Evolutionary conservation across 306 rosid species (phyloP).

Genomic region (Macrotyloma uniflorum): DNA sequence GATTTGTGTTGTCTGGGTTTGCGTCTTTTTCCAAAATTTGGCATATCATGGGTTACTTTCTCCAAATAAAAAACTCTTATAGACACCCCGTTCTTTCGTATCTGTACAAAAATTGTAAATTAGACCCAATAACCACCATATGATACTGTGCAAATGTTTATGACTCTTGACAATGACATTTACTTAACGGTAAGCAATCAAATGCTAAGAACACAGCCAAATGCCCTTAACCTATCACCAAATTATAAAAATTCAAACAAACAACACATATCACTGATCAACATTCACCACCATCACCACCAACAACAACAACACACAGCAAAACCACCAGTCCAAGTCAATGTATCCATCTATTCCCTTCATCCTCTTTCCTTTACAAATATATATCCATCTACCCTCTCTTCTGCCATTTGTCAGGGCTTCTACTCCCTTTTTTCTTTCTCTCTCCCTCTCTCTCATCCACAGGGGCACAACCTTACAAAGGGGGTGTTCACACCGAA

Average conservation of each 20-base stretch:
- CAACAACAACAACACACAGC: conserved; percentile 46
- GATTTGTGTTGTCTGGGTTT: not conserved
- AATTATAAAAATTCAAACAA: not conserved
- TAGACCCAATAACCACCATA: not conserved
- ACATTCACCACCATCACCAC: not conserved
- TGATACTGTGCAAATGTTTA: not conserved
- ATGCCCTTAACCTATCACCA: not conserved
- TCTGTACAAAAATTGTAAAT: not conserved
- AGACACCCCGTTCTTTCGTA: not conserved
- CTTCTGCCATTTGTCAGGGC: conserved; percentile 5
- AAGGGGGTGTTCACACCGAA: not conserved
- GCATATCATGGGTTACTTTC: not conserved
- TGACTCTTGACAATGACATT: conserved; percentile 40
- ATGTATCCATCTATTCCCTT: not conserved
- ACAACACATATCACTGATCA: not conserved
- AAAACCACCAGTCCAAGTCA: conserved; percentile 81
- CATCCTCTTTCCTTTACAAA: not conserved
- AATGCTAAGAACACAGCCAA: not conserved
- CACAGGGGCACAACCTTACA: not conserved
- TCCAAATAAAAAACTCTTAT: not conserved
- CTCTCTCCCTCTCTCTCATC: not conserved
- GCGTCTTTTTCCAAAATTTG: not conserved
- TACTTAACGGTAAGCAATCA: conserved; percentile 55
- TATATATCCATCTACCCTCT: conserved; percentile 43
- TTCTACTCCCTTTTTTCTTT: not conserved